Evolutionary conservation across 225 moss, liverwort and hornwort genomes (phyloP), one percentile per base, ranked within the genome.

Genomic region (Rhytidiadelphus loreus): DNA sequence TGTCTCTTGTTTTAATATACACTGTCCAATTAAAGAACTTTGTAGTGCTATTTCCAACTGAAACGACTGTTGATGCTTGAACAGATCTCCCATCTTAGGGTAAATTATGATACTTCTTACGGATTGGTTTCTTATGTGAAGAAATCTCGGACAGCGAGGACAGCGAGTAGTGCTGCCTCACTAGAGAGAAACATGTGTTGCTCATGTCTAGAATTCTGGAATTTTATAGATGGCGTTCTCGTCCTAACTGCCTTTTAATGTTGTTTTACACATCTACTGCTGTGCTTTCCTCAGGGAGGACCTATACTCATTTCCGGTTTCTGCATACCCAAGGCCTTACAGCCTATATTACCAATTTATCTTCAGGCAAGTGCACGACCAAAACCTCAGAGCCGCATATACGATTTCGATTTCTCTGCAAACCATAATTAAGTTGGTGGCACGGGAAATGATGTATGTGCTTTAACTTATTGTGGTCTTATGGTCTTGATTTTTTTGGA

Each of bases 261-360:
- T 16, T 70, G 14, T 83, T 61, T 12, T 30, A 19, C 81, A 81
- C 35, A 43, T 83, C 20, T 68, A 60, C 26, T 80, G 26, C 30
- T 85, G 30, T 88, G 81, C 66, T 86, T 81, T 72, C 37, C 35
- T 82, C 95, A 98, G 96, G 96, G 96, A 56, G 96, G 93, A 87
- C 79, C 93, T 25, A 95, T 99, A 62, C 93, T 93, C 37, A 96
- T 99, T 86, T 96, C 99, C 33, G 99, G 99, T 83, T 96, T 99
- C 77, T 97, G 96, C 90, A 95, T 99, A 74, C 96, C 97, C 16
- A 99, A 99, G 89, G 96, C 93, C 46, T 87, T 99, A 86, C 96
- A 97, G 86, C 97, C 99, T 84, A 86, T 99, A 35, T 84, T 97
- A 84, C 96, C 91, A 87, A 95, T 99, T 53, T 99, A 96, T 83